A percentile compares a stretch with the other conserved stretches of the same genome.
These are phyloP conservation scores for Eustoma russellianum DNA, from an alignment of 257 asterid genomes.

Conservation along the genomic window DNA sequence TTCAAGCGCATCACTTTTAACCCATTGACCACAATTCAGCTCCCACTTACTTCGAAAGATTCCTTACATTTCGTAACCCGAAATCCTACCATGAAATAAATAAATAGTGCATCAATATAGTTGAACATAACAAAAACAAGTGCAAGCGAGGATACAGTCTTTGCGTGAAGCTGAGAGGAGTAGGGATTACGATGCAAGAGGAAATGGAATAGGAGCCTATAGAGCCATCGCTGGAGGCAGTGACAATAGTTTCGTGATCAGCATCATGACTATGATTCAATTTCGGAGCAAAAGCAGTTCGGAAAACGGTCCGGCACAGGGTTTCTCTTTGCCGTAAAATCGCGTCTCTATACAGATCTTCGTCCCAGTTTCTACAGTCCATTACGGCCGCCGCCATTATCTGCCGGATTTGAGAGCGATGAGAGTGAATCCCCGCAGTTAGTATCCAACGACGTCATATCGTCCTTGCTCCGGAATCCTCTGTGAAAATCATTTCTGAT, in stretches of 20 bases:
- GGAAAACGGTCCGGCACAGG: slow-evolving; percentile 64
- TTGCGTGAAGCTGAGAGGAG: background rate
- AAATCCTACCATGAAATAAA: slow-evolving; percentile 26
- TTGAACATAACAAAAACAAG: background rate
- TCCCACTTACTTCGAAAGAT: slow-evolving; percentile 36
- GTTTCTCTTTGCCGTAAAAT: slow-evolving; percentile 54
- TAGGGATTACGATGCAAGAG: slow-evolving; percentile 47
- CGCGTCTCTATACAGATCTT: slow-evolving; percentile 57
- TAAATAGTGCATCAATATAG: slow-evolving; percentile 4
- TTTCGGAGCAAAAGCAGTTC: slow-evolving; percentile 64
- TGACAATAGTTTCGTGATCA: slow-evolving; percentile 48
- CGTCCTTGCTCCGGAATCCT: too few relatives aligned
- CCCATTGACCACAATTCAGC: too few relatives aligned
- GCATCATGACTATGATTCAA: slow-evolving; percentile 56
- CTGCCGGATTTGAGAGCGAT: too few relatives aligned
- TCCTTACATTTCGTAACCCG: slow-evolving; percentile 44
- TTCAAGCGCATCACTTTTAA: background rate
- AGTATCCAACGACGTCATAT: too few relatives aligned
- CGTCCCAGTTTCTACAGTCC: slow-evolving; percentile 93
- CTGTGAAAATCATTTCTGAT: too few relatives aligned
- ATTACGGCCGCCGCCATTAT: slow-evolving; percentile 17
- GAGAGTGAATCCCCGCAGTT: too few relatives aligned
- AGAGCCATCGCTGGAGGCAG: slow-evolving; percentile 84
- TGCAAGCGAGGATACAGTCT: too few relatives aligned
- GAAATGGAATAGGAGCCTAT: slow-evolving; percentile 68